A percentile compares a stretch with the other conserved stretches of the same genome.
These are phyloP conservation scores for Aspergillus sojae DNA, from an alignment of 2,329 filamentous ascomycete species.

Conservation along the genomic window DNA sequence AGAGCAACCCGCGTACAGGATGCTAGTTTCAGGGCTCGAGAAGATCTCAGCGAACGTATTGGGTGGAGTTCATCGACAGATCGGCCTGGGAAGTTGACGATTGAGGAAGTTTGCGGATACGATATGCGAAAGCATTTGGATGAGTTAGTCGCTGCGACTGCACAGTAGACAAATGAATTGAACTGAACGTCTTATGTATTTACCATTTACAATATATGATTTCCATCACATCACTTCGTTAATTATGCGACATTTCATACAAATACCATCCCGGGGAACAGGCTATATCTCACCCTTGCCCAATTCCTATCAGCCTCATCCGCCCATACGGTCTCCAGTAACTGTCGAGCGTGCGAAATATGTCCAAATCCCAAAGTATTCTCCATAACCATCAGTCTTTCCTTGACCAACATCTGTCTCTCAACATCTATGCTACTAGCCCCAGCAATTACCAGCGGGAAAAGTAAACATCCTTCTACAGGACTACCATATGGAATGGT, in stretches of 20 bases:
- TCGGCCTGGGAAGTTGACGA: constrained; percentile 33
- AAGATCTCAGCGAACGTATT: constrained; percentile 33
- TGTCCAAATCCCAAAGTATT: constrained; percentile 48
- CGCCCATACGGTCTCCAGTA: constrained; percentile 47
- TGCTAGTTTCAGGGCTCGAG: constrained; percentile 30
- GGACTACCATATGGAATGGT: constrained; percentile 47
- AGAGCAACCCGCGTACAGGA: constrained; percentile 34
- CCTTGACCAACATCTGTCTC: constrained; percentile 40
- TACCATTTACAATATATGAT: not conserved
- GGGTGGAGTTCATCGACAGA: constrained; percentile 31
- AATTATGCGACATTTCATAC: constrained; percentile 10
- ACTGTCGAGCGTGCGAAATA: constrained; percentile 43
- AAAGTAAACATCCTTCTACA: constrained; percentile 45
- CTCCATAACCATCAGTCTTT: constrained; percentile 49
- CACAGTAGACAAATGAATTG: not conserved
- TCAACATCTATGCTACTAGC: constrained; percentile 43
- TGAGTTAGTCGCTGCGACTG: constrained; percentile 5
- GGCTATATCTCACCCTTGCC: constrained; percentile 31
- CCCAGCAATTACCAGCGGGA: constrained; percentile 48
- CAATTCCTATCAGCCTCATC: constrained; percentile 28
- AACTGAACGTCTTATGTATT: not conserved
- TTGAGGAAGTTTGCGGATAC: constrained; percentile 38
- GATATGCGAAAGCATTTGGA: constrained; percentile 18
- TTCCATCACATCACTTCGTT: not conserved
- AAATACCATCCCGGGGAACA: constrained; percentile 32